Evolutionary conservation across 2,329 filamentous ascomycete genomes (phyloP).

Genomic region (Alternaria metachromatica): DNA sequence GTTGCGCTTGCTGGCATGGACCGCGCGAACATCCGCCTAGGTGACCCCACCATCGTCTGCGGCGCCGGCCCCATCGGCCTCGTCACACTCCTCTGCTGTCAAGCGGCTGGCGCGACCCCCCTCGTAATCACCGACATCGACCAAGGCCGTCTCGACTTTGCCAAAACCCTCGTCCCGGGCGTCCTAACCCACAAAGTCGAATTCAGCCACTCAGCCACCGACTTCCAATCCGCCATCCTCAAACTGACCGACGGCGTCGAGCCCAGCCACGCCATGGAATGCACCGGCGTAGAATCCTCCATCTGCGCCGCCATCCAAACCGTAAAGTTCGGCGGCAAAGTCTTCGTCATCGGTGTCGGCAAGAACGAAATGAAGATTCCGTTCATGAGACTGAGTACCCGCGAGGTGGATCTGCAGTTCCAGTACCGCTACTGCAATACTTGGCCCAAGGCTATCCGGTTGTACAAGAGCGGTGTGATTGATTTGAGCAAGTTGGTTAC

Average conservation of each 20-base stretch:
- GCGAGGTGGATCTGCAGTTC: slow-evolving; percentile 93
- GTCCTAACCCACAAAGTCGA: slow-evolving; percentile 83
- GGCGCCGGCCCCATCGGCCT: slow-evolving; percentile 94
- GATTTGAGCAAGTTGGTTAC: slow-evolving; percentile 84
- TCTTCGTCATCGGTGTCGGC: slow-evolving; percentile 95
- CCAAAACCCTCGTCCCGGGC: slow-evolving; percentile 79
- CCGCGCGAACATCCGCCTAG: slow-evolving; percentile 78
- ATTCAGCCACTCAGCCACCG: slow-evolving; percentile 67
- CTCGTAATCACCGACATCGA: slow-evolving; percentile 96
- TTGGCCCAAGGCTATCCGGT: slow-evolving; percentile 89
- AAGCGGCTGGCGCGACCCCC: slow-evolving; percentile 86
- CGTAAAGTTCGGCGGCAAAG: slow-evolving; percentile 93
- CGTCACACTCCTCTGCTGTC: slow-evolving; percentile 78
- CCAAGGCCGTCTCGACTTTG: slow-evolving; percentile 81
- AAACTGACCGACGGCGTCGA: slow-evolving; percentile 73
- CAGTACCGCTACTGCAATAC: slow-evolving; percentile 97
- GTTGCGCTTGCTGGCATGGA: slow-evolving; percentile 90
- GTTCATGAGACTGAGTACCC: slow-evolving; percentile 89
- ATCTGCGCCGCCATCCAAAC: slow-evolving; percentile 87
- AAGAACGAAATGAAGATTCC: slow-evolving; percentile 95
- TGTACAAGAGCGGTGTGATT: slow-evolving; percentile 84
- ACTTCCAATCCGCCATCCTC: slow-evolving; percentile 73
- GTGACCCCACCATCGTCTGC: slow-evolving; percentile 87
- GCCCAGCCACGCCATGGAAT: slow-evolving; percentile 84
- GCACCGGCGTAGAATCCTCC: slow-evolving; percentile 91